Conservation (phyloP, 176 grass and related monocot species). For the Avena atlantica region DNA sequence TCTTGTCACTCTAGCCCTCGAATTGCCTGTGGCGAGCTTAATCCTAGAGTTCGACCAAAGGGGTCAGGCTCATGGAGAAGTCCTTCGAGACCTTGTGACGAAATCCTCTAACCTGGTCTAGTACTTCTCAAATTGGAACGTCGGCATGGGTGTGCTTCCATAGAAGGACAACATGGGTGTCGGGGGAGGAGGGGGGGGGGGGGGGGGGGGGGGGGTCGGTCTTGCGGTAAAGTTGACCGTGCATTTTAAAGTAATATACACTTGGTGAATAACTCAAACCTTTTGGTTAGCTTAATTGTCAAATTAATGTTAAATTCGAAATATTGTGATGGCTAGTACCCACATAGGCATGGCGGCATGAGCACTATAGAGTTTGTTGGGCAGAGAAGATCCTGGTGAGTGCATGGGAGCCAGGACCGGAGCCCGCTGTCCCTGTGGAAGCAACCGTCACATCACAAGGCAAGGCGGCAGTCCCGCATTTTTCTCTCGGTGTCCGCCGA, state of each 20-base stretch:
- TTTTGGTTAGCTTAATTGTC: no score
- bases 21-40: not conserved
- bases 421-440: slow-evolving; percentile 27
- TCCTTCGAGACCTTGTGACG: no score
- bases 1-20: not conserved
- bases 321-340: not conserved
- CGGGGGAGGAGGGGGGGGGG: no score
- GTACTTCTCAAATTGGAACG: no score
- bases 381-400: slow-evolving; percentile 50
- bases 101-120: no score
- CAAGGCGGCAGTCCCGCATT: slow-evolving; percentile 42
- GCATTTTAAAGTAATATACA: no score
- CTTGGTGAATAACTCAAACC: no score
- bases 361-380: not conserved
- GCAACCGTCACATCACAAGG: slow-evolving; percentile 54
- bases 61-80: not conserved
- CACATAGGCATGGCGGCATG: not conserved
- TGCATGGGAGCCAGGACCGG: slow-evolving; percentile 39
- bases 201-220: no score
- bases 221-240: no score
- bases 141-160: no score
- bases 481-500: slow-evolving; percentile 54
- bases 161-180: no score
- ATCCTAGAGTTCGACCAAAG: not conserved
- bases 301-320: no score